phyloP scores from a whole-genome alignment of 805 yeast species.

The Ogataea angusta region DNA sequence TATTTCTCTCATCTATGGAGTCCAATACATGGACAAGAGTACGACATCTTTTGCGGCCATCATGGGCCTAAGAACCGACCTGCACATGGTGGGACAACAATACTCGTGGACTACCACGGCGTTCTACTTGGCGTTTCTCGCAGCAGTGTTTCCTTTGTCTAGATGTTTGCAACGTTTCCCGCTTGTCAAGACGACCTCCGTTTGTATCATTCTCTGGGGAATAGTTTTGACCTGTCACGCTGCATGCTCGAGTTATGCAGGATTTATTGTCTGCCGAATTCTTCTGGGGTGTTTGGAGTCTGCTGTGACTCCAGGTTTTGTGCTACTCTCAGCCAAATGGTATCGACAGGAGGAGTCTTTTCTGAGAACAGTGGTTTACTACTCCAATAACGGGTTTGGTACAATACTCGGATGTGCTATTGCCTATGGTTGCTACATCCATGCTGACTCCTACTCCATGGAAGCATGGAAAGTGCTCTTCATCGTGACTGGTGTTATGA shows the following conservation, averaged over 20 bases:
- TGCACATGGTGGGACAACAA: conserved; percentile 43
- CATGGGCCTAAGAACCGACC: conserved; percentile 49
- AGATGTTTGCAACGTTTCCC: conserved; percentile 45
- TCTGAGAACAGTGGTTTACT: conserved; percentile 28
- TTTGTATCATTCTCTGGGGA: conserved; percentile 48
- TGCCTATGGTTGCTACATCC: conserved; percentile 49
- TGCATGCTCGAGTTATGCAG: conserved; percentile 40
- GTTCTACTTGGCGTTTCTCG: conserved; percentile 42
- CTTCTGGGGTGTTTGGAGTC: conserved; percentile 44
- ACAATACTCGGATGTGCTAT: conserved; percentile 48
- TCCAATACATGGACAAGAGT: conserved; percentile 60
- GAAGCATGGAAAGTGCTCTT: conserved; percentile 58
- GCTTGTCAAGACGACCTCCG: conserved; percentile 47
- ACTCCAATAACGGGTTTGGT: conserved; percentile 44
- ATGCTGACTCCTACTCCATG: background rate
- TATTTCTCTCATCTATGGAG: conserved; percentile 45
- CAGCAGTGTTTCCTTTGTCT: conserved; percentile 50
- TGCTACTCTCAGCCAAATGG: conserved; percentile 38
- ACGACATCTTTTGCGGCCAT: conserved; percentile 54
- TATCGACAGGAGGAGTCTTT: conserved; percentile 31
- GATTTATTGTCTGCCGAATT: conserved; percentile 43
- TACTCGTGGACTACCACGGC: conserved; percentile 33
- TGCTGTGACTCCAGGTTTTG: conserved; percentile 33
- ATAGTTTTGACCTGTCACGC: conserved; percentile 43
- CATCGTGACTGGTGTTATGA: conserved; percentile 57